Conservation (phyloP, 768 basidiomycete species). For the Leucocoprinus sp. region DNA sequence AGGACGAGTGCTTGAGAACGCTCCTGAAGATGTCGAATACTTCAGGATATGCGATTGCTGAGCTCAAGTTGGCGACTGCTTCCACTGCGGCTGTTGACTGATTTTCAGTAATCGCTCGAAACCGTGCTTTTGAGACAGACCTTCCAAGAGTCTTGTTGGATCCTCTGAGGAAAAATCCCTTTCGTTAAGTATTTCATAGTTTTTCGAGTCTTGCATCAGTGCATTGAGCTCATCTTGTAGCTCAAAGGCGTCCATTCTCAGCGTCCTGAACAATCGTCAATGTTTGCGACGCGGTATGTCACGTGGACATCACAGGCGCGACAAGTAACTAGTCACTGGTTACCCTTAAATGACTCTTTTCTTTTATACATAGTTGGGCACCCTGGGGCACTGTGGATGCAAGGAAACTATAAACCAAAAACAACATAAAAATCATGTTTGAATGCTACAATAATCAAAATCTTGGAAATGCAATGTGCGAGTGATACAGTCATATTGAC, state of each 20-base stretch:
- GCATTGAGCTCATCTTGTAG: slow-evolving; percentile 72
- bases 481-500: no score
- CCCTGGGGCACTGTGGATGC: no score
- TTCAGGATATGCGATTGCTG: slow-evolving; percentile 56
- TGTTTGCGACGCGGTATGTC: neutral
- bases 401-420: neutral
- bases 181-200: slow-evolving; percentile 64
- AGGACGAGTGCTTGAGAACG: slow-evolving; percentile 67
- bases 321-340: neutral
- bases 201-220: slow-evolving; percentile 43
- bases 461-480: no score
- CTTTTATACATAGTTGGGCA: neutral
- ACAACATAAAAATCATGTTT: no score
- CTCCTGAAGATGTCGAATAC: slow-evolving; percentile 80
- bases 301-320: slow-evolving; percentile 2
- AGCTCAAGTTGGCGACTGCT: slow-evolving; percentile 67
- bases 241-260: slow-evolving; percentile 48
- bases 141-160: slow-evolving; percentile 48
- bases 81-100: slow-evolving; percentile 61
- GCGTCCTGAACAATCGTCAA: neutral
- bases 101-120: neutral
- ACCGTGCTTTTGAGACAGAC: slow-evolving; percentile 24
- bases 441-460: no score
- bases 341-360: no score
- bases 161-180: slow-evolving; percentile 54